A percentile compares a stretch with the other conserved stretches of the same genome.
Conservation (phyloP, 768 basidiomycete species). For the Kwoniella sp. region DNA sequence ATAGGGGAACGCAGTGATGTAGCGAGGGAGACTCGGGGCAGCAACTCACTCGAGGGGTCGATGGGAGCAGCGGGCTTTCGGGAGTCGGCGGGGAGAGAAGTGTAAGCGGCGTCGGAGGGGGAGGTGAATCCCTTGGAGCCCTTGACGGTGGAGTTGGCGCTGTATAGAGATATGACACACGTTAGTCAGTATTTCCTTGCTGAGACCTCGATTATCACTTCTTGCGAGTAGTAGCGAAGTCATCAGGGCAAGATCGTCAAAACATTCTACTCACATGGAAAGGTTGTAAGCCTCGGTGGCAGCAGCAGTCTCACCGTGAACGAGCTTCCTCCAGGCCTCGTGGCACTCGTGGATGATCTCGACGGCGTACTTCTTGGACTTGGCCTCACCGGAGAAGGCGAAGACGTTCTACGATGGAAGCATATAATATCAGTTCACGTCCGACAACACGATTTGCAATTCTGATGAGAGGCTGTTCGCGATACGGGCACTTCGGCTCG, state of each 20-base stretch:
- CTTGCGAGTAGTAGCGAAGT: too few species aligned
- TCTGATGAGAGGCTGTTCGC: not conserved
- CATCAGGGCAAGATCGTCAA: too few species aligned
- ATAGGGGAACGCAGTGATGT: too few species aligned
- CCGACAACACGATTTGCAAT: not conserved
- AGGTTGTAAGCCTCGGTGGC: constrained; percentile 74
- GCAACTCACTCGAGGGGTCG: constrained; percentile 77
- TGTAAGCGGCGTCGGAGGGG: constrained; percentile 67
- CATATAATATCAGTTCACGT: too few species aligned
- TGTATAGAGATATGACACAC: constrained; percentile 52
- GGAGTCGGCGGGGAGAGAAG: constrained; percentile 72
- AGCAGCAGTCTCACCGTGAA: constrained; percentile 72
- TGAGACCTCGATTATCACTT: too few species aligned
- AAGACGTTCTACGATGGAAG: constrained; percentile 73
- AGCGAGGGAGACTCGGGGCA: not conserved
- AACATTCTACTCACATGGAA: constrained; percentile 74
- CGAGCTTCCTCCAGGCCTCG: constrained; percentile 95
- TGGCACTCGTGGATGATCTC: constrained; percentile 99
- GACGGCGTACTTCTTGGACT: constrained; percentile 99
- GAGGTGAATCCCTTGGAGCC: constrained; percentile 72
- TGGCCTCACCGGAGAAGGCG: constrained; percentile 98
- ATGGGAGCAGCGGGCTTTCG: constrained; percentile 82
- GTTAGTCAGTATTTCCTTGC: not conserved
- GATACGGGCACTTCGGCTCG: too few species aligned
- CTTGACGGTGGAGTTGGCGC: constrained; percentile 75